phyloP scores from a whole-genome alignment of 108 stramenopile species.

The Cyclotella baltica region DNA sequence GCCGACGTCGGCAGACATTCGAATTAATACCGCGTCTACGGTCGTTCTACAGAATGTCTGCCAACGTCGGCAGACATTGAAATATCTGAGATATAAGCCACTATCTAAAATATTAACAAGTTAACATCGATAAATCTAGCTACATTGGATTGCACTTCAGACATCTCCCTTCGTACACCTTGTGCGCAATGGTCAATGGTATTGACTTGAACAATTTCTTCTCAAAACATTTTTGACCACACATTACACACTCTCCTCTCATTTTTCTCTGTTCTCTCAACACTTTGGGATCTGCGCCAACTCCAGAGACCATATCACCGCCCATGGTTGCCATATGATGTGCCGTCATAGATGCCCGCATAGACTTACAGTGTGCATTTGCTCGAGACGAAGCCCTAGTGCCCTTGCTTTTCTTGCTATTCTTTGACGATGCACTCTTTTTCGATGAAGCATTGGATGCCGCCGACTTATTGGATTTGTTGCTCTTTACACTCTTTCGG shows the following conservation, averaged over 20 bases:
- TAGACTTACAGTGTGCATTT: background rate
- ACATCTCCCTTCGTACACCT: conserved; percentile 37
- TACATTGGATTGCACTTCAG: conserved; percentile 45
- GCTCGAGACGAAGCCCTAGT: background rate
- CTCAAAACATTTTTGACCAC: conserved; percentile 42
- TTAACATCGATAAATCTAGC: too few species aligned
- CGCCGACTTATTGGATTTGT: background rate
- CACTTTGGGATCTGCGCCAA: conserved; percentile 19
- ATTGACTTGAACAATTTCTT: conserved; percentile 42
- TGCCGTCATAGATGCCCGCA: conserved; percentile 8
- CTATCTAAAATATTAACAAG: background rate
- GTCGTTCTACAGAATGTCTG: too few species aligned
- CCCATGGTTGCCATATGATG: conserved; percentile 32
- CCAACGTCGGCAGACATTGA: too few species aligned
- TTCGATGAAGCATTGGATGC: conserved; percentile 7
- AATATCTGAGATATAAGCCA: too few species aligned
- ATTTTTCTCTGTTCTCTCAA: conserved; percentile 34
- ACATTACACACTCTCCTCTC: conserved; percentile 41
- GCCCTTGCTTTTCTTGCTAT: background rate
- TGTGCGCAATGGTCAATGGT: conserved; percentile 34
- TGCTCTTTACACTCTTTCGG: background rate
- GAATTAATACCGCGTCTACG: too few species aligned
- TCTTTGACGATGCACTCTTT: conserved; percentile 6
- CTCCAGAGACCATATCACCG: conserved; percentile 25
- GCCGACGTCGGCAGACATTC: too few species aligned